A percentile compares a stretch with the other conserved stretches of the same genome.
These are phyloP conservation scores for Cercospora sp. DNA, from an alignment of 2,329 filamentous ascomycete species.

Conservation along the genomic window DNA sequence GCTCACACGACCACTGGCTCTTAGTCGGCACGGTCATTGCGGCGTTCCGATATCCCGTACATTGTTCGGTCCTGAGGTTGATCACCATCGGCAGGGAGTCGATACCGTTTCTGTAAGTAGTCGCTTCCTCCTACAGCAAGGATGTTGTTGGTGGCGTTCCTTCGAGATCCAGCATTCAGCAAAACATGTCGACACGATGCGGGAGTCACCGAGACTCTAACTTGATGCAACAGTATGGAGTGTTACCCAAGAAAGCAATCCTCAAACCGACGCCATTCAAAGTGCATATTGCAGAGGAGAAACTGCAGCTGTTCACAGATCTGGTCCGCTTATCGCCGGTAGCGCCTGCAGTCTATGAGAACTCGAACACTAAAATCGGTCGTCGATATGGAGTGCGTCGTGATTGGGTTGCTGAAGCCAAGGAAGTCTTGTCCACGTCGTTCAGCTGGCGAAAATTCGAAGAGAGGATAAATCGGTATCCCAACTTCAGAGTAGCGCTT, in stretches of 20 bases:
- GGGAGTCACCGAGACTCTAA: background rate
- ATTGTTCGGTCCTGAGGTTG: background rate
- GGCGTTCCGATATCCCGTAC: background rate
- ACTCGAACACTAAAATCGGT: slow-evolving; percentile 26
- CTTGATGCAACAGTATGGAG: background rate
- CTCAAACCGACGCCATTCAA: slow-evolving; percentile 45
- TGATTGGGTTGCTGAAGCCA: slow-evolving; percentile 47
- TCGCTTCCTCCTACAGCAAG: background rate
- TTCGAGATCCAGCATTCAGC: background rate
- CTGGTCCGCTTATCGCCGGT: slow-evolving; percentile 51
- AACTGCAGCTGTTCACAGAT: slow-evolving; percentile 48
- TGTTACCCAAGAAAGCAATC: slow-evolving; percentile 40
- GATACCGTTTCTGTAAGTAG: background rate
- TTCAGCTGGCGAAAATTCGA: slow-evolving; percentile 45
- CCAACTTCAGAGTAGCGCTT: slow-evolving; percentile 51
- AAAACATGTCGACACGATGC: background rate
- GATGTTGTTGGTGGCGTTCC: background rate
- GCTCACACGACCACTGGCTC: background rate
- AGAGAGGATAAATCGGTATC: slow-evolving; percentile 51
- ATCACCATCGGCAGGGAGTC: background rate
- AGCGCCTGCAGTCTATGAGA: slow-evolving; percentile 51
- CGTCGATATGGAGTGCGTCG: slow-evolving; percentile 47
- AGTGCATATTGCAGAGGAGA: slow-evolving; percentile 44
- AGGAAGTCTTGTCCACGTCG: slow-evolving; percentile 34
- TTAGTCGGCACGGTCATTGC: background rate